Evolutionary conservation across 345 rosid genomes (phyloP).

Genomic region (Anacardium occidentale): DNA sequence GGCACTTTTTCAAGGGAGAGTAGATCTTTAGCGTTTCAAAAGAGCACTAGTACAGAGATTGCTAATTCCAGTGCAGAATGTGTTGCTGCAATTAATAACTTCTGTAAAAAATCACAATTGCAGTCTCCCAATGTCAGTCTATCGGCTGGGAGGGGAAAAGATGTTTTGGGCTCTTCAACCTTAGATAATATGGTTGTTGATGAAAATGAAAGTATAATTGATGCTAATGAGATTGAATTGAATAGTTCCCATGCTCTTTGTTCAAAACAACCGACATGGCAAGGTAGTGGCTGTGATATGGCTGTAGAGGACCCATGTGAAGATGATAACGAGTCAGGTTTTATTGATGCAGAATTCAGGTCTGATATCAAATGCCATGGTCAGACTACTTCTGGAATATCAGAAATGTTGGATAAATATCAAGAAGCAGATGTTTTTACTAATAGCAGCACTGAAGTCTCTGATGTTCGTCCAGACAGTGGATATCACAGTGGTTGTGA

Average conservation of each 20-base stretch:
- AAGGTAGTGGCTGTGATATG: slow-evolving; percentile 27
- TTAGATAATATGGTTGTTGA: slow-evolving; percentile 26
- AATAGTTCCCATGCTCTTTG: slow-evolving; percentile 18
- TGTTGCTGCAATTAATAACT: no score
- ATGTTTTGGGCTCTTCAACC: slow-evolving; percentile 14
- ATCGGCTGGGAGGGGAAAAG: slow-evolving; percentile 24
- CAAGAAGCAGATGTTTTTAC: slow-evolving; percentile 22
- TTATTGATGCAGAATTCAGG: slow-evolving; percentile 16
- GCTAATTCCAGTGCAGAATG: slow-evolving; percentile 19
- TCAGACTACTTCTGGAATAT: slow-evolving; percentile 27
- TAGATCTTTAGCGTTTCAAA: slow-evolving; percentile 23
- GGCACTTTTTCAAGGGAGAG: slow-evolving; percentile 14
- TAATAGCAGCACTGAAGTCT: slow-evolving; percentile 19
- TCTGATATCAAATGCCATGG: slow-evolving; percentile 29
- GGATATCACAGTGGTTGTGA: no score
- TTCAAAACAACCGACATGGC: slow-evolving; percentile 21
- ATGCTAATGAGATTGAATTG: slow-evolving; percentile 13
- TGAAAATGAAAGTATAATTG: slow-evolving; percentile 18
- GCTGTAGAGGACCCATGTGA: slow-evolving; percentile 20
- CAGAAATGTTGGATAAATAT: slow-evolving; percentile 21
- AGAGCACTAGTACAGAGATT: slow-evolving; percentile 4
- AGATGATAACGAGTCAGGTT: slow-evolving; percentile 18
- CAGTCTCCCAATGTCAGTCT: slow-evolving; percentile 22
- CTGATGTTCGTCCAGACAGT: slow-evolving; percentile 5
- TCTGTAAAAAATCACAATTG: neutral